Evolutionary conservation across 179 eudicot genomes (phyloP), one percentile per base, ranked within the genome.

Genomic region (Heliamphora pulchella): DNA sequence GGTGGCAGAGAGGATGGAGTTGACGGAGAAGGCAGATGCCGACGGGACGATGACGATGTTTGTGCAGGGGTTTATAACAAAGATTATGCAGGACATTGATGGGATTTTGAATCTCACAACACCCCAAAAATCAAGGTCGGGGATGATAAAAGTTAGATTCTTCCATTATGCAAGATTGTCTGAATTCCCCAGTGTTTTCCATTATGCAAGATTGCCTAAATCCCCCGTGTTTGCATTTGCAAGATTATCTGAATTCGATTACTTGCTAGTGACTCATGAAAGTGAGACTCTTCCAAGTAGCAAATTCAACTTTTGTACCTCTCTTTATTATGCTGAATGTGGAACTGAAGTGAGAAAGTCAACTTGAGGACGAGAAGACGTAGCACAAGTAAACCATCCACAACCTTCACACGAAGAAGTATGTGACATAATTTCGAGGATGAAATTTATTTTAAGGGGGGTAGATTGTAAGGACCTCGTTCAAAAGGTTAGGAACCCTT

Each of bases 1-100:
- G 3, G 99, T 96, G 73, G 99, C 99, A 7, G 99, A 96, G 87
- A 81, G 94, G 22, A 92, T 94, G 98, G 94, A 88, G 59, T 93
- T 96, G 3, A 81, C 82, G 0, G 99, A 96, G 82, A 94, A 90
- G 75, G 79, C 87, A 6, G 98, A 89, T 67, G 83, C 69, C 8
- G 96, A 92, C 82, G 88, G 88, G 61, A 87, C 85, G 4, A 89
- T 90, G 86, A 89, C 97, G 0, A 80, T 88, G 87, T 95, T 94
- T 70, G 99, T 92, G 31, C 99, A 96, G 70, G 94, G 97, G 82
- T 94, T 94, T 87, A 94, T 96, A 15, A 94, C 94, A 46, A 91
- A 84, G 90, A 89, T 96, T 47, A 85, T 94, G 82, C 91, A 89
- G 80, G 99, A 90, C 50, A 88, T 94, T 78, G 99, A 94, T 79